These are phyloP conservation scores for Ophiocordyceps sinensis DNA, from an alignment of 2,329 filamentous ascomycete genomes.

Conservation along the genomic window DNA sequence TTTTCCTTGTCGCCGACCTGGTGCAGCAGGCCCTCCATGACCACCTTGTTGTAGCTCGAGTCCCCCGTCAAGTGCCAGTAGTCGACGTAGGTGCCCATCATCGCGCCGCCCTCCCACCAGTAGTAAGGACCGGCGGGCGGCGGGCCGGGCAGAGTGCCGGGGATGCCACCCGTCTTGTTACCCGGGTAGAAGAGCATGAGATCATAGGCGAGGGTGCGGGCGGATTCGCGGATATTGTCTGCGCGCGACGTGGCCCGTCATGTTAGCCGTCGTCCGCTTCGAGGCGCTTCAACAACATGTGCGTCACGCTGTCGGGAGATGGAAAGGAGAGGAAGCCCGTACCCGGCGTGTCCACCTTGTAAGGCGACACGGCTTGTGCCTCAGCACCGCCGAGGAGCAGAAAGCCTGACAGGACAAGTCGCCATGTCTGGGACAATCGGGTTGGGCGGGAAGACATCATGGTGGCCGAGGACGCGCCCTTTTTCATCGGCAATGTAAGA, in stretches of 20 bases:
- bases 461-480: not conserved
- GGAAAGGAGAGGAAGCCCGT: not conserved
- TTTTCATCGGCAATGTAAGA: too few species aligned
- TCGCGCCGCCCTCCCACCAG: conserved; percentile 60
- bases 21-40: conserved; percentile 40
- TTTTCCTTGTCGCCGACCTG: conserved; percentile 42
- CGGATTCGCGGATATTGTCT: conserved; percentile 32
- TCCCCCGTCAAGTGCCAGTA: conserved; percentile 59
- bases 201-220: conserved; percentile 33
- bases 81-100: conserved; percentile 56
- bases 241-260: not conserved
- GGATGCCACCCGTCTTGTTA: conserved; percentile 34
- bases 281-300: too few species aligned
- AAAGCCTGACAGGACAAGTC: conserved; percentile 1
- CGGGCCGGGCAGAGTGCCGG: conserved; percentile 42
- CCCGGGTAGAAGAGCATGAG: conserved; percentile 36
- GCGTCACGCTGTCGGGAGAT: not conserved
- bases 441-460: not conserved
- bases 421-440: not conserved
- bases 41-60: conserved; percentile 42
- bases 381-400: conserved; percentile 3
- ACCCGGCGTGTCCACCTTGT: conserved; percentile 18
- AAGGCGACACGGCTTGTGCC: conserved; percentile 9
- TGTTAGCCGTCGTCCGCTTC: not conserved
- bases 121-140: conserved; percentile 41